Percentiles rank a stretch among this genome's conserved stretches.
These are phyloP conservation scores for Trichoderma reesei DNA, from an alignment of 495 filamentous ascomycete genomes.

Conservation along the genomic window DNA sequence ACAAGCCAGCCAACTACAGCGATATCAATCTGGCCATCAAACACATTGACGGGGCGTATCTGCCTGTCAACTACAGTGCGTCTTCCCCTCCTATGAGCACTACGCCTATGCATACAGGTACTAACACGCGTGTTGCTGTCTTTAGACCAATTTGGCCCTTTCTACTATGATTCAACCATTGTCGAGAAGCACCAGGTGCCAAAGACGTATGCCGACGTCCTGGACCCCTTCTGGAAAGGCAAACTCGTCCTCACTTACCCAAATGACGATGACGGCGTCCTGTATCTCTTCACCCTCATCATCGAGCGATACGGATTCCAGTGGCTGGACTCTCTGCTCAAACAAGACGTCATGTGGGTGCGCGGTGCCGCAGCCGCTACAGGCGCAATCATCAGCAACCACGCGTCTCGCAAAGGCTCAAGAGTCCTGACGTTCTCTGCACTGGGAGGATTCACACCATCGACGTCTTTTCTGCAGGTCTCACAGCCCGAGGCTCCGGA, in stretches of 20 bases:
- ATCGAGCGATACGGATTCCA: neutral
- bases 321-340: neutral
- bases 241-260: neutral
- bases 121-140: neutral
- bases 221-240: neutral
- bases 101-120: neutral
- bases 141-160: neutral
- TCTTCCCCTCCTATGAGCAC: neutral
- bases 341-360: neutral
- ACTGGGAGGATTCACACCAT: neutral
- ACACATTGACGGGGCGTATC: neutral
- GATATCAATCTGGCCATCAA: neutral
- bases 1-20: neutral
- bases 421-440: neutral
- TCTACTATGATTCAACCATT: neutral
- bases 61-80: neutral
- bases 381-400: neutral
- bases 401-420: neutral
- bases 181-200: neutral
- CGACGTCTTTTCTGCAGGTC: neutral
- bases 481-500: neutral
- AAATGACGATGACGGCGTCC: neutral
- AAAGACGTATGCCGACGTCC: neutral
- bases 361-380: neutral
- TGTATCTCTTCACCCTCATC: neutral